Conservation (phyloP, 257 asterid species). For the Penstemon davidsonii region DNA sequence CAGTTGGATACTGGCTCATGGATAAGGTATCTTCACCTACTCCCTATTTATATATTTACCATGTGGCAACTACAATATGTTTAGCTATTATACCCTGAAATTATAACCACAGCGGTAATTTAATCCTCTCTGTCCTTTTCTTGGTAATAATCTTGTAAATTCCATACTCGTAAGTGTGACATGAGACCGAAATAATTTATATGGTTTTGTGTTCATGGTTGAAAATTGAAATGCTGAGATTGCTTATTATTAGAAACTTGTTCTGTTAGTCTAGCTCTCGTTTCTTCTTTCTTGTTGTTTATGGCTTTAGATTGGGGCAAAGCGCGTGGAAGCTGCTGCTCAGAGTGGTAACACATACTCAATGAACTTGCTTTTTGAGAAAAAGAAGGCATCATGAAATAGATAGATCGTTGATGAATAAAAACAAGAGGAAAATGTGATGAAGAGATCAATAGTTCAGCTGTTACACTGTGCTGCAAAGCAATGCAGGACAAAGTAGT, state of each 20-base stretch:
- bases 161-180: too few relatives aligned
- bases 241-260: slow-evolving; percentile 17
- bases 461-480: too few relatives aligned
- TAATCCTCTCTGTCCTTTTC: not conserved
- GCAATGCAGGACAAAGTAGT: too few relatives aligned
- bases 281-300: slow-evolving; percentile 19
- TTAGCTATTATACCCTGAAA: slow-evolving; percentile 12
- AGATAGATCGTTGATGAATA: not conserved
- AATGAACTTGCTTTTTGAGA: slow-evolving; percentile 66
- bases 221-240: slow-evolving; percentile 6
- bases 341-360: slow-evolving; percentile 84
- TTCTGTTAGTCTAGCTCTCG: slow-evolving; percentile 13
- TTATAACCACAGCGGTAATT: not conserved
- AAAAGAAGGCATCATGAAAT: slow-evolving; percentile 48
- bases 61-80: slow-evolving; percentile 11
- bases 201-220: slow-evolving; percentile 3
- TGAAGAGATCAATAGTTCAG: too few relatives aligned
- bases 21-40: slow-evolving; percentile 62
- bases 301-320: slow-evolving; percentile 71
- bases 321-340: slow-evolving; percentile 75
- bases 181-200: not conserved
- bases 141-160: too few relatives aligned
- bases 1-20: slow-evolving; percentile 94
- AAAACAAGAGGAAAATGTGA: too few relatives aligned
- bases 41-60: not conserved